A percentile compares a stretch with the other conserved stretches of the same genome.
Conservation (phyloP, 805 yeast species). For the Phaffomyces opuntiae region DNA sequence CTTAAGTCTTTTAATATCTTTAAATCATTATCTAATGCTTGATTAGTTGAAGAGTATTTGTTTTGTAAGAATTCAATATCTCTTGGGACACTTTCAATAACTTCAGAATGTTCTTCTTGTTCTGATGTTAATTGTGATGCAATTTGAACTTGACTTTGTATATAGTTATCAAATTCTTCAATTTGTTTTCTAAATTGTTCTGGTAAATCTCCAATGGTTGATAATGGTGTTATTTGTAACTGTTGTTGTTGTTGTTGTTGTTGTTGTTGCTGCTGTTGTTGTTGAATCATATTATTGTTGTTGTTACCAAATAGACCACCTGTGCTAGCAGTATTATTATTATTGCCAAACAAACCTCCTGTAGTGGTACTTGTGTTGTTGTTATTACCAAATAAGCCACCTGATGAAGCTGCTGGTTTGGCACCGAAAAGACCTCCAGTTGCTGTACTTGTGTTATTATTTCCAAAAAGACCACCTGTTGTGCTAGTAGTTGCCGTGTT, state of each 20-base stretch:
- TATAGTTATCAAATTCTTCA: conserved; percentile 63
- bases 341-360: not conserved
- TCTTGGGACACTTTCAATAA: conserved; percentile 65
- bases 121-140: conserved; percentile 63
- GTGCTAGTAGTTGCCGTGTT: not conserved
- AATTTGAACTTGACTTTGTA: conserved; percentile 65
- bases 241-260: conserved; percentile 36
- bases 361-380: not conserved
- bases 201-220: conserved; percentile 69
- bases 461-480: not conserved
- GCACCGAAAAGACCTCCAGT: not conserved
- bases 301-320: conserved; percentile 24
- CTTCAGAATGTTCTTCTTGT: conserved; percentile 51
- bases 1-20: conserved; percentile 40
- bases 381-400: not conserved
- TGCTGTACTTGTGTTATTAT: not conserved
- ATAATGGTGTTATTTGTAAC: conserved; percentile 58
- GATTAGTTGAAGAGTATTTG: conserved; percentile 56
- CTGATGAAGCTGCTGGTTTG: no score
- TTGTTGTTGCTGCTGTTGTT: conserved; percentile 17
- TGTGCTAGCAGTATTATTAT: not conserved
- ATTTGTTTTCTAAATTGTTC: conserved; percentile 62
- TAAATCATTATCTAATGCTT: conserved; percentile 47
- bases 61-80: conserved; percentile 60
- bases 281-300: conserved; percentile 14